phyloP scores from a whole-genome alignment of 2,329 filamentous ascomycete species.

The Bisporella sp. region DNA sequence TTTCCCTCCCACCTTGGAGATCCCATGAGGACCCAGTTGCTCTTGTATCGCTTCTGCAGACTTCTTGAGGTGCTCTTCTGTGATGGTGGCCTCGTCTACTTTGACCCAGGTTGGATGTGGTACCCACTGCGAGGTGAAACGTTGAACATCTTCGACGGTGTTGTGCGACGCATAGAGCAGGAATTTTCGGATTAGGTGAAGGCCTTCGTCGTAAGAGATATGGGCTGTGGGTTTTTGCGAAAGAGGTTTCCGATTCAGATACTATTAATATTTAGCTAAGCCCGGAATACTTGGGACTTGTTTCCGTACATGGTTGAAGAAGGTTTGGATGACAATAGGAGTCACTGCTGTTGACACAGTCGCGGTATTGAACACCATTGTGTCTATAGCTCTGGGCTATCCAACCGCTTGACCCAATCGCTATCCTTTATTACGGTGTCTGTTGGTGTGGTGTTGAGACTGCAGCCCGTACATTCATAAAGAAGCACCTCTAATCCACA shows the following conservation, averaged over 20 bases:
- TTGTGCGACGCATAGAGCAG: conserved; percentile 79
- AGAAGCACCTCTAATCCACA: too few species aligned
- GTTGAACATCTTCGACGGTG: conserved; percentile 87
- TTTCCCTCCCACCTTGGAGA: conserved; percentile 69
- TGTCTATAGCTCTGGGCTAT: too few species aligned
- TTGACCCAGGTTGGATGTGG: conserved; percentile 85
- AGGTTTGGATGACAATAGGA: conserved; percentile 79
- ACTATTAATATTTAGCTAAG: conserved; percentile 42
- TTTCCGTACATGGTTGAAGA: conserved; percentile 70
- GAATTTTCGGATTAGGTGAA: conserved; percentile 82
- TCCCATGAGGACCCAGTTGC: conserved; percentile 72
- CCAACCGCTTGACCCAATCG: too few species aligned
- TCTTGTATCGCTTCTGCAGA: conserved; percentile 61
- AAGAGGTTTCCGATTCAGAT: conserved; percentile 70
- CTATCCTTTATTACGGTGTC: too few species aligned
- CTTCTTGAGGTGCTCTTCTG: conserved; percentile 52
- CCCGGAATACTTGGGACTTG: background rate
- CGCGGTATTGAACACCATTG: conserved; percentile 61
- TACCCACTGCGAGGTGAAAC: conserved; percentile 87
- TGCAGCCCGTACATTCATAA: too few species aligned
- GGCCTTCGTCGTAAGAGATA: conserved; percentile 88
- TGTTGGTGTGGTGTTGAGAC: too few species aligned
- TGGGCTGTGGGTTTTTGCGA: conserved; percentile 79
- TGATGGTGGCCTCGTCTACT: conserved; percentile 60
- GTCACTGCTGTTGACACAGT: conserved; percentile 78